Evolutionary conservation across 2,329 filamentous ascomycete species (phyloP).

Genomic region (Bipolaris bicolor): DNA sequence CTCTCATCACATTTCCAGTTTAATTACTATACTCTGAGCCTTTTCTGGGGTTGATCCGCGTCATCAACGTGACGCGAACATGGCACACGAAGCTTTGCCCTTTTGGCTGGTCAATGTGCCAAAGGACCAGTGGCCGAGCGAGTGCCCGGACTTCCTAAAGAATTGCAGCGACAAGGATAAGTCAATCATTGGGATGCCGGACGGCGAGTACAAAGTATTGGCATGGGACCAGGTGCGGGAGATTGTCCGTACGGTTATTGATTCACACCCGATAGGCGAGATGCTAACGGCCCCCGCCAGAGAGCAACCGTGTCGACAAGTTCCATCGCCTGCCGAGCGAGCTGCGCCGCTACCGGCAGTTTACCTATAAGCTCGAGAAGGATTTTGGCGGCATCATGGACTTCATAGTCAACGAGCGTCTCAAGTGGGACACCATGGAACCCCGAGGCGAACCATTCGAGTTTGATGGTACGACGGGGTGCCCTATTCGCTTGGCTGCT

Average conservation of each 20-base stretch:
- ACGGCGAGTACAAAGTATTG: constrained; percentile 67
- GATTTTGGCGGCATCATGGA: constrained; percentile 77
- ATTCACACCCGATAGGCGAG: constrained; percentile 3
- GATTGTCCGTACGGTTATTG: constrained; percentile 53
- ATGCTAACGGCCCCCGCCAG: constrained; percentile 40
- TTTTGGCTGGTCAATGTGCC: constrained; percentile 89
- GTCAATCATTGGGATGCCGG: constrained; percentile 71
- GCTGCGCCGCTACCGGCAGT: constrained; percentile 77
- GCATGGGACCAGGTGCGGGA: constrained; percentile 73
- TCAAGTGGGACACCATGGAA: constrained; percentile 67
- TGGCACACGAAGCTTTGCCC: constrained; percentile 51
- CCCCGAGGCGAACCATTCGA: constrained; percentile 53
- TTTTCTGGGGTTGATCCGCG: not conserved
- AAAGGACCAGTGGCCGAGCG: constrained; percentile 61
- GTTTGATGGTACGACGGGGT: constrained; percentile 27
- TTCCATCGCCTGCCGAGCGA: constrained; percentile 81
- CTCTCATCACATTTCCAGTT: not conserved
- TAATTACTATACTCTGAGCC: too few relatives aligned
- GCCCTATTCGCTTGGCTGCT: not conserved
- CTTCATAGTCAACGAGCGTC: constrained; percentile 73
- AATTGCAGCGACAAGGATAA: constrained; percentile 71
- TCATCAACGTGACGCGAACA: constrained; percentile 3
- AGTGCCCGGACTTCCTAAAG: constrained; percentile 75
- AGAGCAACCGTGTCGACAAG: constrained; percentile 70
- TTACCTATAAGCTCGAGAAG: constrained; percentile 66